Evolutionary conservation across 1,139 yeast species (phyloP), one percentile per base, ranked within the genome.

Genomic region (Kluyveromyces sp.): DNA sequence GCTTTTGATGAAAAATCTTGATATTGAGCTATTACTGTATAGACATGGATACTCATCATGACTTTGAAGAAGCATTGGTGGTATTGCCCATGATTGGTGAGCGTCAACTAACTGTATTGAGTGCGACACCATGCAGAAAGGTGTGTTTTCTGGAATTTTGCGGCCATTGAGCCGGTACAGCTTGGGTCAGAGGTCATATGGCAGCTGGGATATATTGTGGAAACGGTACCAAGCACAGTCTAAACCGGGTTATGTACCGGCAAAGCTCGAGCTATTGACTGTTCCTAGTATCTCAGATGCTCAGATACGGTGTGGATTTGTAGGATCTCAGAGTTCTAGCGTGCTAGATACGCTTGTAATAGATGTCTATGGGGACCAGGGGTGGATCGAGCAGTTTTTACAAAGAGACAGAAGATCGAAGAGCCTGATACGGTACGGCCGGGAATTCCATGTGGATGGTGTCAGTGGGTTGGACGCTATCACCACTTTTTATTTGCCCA

Each of bases 351-450:
- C 49, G 26, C 41, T 51, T 8, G 28, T 51, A 35, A 46, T 52
- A 3, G 55, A 51, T 41, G 54, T 51, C 18, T 51, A 51, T 30
- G 34, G 48, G 15, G 49, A 50, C 25, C 49, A 45, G 20, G 35
- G 48, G 20, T 51, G 55, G 55, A 41, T 48, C 22, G 35, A 39
- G 4, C 44, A 40, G 19, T 42, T 48, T 34, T 28, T 39, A 13
- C 36, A 42, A n/a, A 43, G 55, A 18, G 36, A 34, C n/a, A 35
- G 41, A 25, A 30, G 43, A 1, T 28, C 30, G 32, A 40, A 35
- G 26, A 39, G 43, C 17, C 34, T 49, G 29, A 40, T 51, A 7
- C 44, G 43, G 31, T 50, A 46, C 29, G 53, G 51, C n/a, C 44
- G 46, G 11, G 39, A 42, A 19, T 38, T 33, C 52, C 17, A 53